Conservation (phyloP, 1,139 yeast genomes). For the Torulaspora pretoriensis region DNA sequence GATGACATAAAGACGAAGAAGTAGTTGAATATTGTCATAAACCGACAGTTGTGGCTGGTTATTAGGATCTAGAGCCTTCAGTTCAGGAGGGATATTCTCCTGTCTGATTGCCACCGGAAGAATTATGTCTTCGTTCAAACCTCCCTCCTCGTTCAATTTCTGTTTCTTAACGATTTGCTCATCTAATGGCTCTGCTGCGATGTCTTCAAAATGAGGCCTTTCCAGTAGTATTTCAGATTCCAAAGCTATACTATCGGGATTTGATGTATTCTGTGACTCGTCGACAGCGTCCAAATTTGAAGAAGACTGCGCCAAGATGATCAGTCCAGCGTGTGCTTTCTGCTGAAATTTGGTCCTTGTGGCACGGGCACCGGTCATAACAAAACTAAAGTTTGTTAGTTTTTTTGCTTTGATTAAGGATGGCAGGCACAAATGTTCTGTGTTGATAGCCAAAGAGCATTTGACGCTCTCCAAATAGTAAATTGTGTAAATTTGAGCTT, state of each 20-base stretch:
- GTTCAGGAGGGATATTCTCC: slow-evolving; percentile 57
- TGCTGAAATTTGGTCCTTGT: slow-evolving; percentile 82
- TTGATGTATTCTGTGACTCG: slow-evolving; percentile 26
- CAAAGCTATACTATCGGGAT: slow-evolving; percentile 56
- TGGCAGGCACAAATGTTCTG: slow-evolving; percentile 54
- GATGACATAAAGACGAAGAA: slow-evolving; percentile 61
- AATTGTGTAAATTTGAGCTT: slow-evolving; percentile 42
- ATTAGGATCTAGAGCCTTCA: slow-evolving; percentile 69
- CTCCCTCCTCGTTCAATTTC: slow-evolving; percentile 35
- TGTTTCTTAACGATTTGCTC: slow-evolving; percentile 40
- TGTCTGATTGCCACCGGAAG: slow-evolving; percentile 59
- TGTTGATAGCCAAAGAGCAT: slow-evolving; percentile 54
- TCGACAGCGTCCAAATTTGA: slow-evolving; percentile 29
- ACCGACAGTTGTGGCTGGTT: slow-evolving; percentile 69
- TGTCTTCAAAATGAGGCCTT: slow-evolving; percentile 60
- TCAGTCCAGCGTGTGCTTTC: slow-evolving; percentile 63
- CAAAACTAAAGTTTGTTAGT: slow-evolving; percentile 57
- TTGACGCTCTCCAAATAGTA: slow-evolving; percentile 67
- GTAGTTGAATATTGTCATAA: slow-evolving; percentile 66
- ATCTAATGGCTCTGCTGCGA: slow-evolving; percentile 47
- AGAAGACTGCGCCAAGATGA: slow-evolving; percentile 64
- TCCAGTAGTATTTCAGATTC: slow-evolving; percentile 80
- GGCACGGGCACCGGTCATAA: slow-evolving; percentile 84
- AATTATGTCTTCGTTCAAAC: slow-evolving; percentile 38
- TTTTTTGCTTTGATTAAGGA: slow-evolving; percentile 51